Evolutionary conservation across 345 rosid genomes (phyloP).

Genomic region (Ricinus communis): DNA sequence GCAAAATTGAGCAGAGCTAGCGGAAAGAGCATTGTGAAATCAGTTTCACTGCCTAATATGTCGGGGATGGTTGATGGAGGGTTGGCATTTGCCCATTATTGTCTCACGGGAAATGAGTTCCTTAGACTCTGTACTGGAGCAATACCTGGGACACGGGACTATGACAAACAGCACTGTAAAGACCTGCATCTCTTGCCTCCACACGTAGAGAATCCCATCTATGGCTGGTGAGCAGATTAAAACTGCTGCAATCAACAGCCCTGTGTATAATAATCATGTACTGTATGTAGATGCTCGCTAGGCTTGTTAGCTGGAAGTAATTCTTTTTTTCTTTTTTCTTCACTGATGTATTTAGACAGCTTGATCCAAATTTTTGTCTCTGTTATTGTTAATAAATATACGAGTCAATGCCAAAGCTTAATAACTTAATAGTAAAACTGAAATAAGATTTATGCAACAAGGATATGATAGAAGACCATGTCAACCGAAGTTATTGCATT

Average conservation of each 20-base stretch:
- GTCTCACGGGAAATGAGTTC: conserved; percentile 84
- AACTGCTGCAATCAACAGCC: background rate
- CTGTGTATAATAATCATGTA: conserved; percentile 15
- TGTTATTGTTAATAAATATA: conserved; percentile 10
- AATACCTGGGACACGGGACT: conserved; percentile 75
- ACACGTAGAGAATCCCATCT: conserved; percentile 74
- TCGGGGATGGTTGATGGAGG: conserved; percentile 75
- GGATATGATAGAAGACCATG: background rate
- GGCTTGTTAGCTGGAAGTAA: conserved; percentile 15
- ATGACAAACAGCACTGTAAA: conserved; percentile 78
- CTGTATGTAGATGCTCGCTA: conserved; percentile 19
- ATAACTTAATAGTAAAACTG: background rate
- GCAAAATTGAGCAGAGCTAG: conserved; percentile 20
- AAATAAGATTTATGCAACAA: background rate
- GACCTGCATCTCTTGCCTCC: conserved; percentile 85
- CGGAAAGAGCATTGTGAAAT: conserved; percentile 39
- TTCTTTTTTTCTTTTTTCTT: background rate
- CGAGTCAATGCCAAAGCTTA: conserved; percentile 9
- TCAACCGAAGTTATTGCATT: background rate
- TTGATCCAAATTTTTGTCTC: conserved; percentile 15
- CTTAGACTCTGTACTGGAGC: conserved; percentile 84
- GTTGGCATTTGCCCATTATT: conserved; percentile 81
- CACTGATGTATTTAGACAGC: conserved; percentile 7
- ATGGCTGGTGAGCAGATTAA: conserved; percentile 55
- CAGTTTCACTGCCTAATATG: conserved; percentile 59